These are phyloP conservation scores for Pseudogymnoascus sp. DNA, from an alignment of 2,329 filamentous ascomycete genomes.

Conservation along the genomic window DNA sequence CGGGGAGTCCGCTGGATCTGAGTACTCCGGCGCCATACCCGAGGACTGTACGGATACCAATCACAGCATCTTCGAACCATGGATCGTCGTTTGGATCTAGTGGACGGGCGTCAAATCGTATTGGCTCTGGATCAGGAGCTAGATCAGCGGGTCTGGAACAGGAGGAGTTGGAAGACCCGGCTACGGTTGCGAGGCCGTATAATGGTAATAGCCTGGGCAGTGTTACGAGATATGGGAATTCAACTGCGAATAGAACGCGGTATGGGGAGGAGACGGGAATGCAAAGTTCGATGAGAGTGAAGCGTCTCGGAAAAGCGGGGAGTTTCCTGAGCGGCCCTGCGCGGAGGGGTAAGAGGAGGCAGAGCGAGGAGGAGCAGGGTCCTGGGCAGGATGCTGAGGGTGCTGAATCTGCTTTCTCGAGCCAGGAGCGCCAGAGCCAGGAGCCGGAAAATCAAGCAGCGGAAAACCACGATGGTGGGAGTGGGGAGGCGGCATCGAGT, in stretches of 20 bases:
- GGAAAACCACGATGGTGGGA: conserved; percentile 27
- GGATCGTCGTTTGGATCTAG: conserved; percentile 23
- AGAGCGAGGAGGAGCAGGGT: conserved; percentile 38
- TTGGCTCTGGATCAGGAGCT: conserved; percentile 16
- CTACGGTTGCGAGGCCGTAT: conserved; percentile 41
- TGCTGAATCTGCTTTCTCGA: conserved; percentile 24
- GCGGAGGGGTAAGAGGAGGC: conserved; percentile 59
- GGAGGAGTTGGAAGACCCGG: conserved; percentile 28
- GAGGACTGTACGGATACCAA: conserved; percentile 24
- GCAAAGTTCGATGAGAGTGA: conserved; percentile 69
- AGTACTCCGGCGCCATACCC: conserved; percentile 25
- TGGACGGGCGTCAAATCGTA: conserved; percentile 18
- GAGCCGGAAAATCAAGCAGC: conserved; percentile 23
- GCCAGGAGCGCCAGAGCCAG: conserved; percentile 17
- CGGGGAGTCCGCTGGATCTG: conserved; percentile 22
- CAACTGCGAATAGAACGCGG: conserved; percentile 41
- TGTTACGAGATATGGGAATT: conserved; percentile 40
- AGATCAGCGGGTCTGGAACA: conserved; percentile 18
- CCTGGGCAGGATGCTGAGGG: conserved; percentile 28
- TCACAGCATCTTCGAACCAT: conserved; percentile 20
- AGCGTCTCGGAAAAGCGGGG: conserved; percentile 67
- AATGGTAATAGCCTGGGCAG: conserved; percentile 41
- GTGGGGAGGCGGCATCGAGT: conserved; percentile 18
- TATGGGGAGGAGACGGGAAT: conserved; percentile 55
- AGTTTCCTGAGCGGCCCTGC: conserved; percentile 74